Conservation (phyloP, 768 basidiomycete genomes). For the Phanerochaete sordida region DNA sequence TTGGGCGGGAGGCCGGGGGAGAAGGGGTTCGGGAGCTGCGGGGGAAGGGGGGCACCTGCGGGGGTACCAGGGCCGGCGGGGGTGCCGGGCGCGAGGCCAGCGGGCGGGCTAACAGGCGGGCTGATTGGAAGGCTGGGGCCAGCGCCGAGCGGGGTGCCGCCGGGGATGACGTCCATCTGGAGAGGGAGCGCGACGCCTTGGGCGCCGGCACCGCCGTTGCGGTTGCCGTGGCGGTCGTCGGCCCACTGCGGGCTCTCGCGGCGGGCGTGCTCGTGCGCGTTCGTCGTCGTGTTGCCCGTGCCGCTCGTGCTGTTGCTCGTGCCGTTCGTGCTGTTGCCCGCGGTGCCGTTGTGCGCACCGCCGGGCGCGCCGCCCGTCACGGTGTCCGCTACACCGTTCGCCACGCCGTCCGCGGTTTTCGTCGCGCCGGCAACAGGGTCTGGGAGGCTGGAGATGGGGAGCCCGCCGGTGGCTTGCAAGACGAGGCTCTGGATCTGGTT, state of each 20-base stretch:
- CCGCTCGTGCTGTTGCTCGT: neutral
- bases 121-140: too few relatives aligned
- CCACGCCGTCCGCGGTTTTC: too few relatives aligned
- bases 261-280: neutral
- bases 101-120: too few relatives aligned
- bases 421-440: too few relatives aligned
- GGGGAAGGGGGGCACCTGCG: neutral
- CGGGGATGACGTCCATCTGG: neutral
- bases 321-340: neutral
- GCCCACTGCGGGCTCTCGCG: neutral
- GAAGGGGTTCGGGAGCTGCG: neutral
- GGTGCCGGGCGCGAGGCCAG: neutral
- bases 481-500: neutral
- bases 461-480: neutral
- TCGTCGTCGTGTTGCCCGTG: neutral
- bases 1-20: slow-evolving; percentile 16
- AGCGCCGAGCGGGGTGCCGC: neutral
- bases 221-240: neutral
- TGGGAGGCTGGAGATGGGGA: neutral
- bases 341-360: neutral
- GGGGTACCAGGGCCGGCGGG: neutral
- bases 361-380: neutral
- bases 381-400: too few relatives aligned
- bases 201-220: neutral
- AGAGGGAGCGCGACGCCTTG: slow-evolving; percentile 3